A percentile compares a stretch with the other conserved stretches of the same genome.
Evolutionary conservation across 805 yeast genomes (phyloP).

Genomic region (Zygoascus ofunaensis): DNA sequence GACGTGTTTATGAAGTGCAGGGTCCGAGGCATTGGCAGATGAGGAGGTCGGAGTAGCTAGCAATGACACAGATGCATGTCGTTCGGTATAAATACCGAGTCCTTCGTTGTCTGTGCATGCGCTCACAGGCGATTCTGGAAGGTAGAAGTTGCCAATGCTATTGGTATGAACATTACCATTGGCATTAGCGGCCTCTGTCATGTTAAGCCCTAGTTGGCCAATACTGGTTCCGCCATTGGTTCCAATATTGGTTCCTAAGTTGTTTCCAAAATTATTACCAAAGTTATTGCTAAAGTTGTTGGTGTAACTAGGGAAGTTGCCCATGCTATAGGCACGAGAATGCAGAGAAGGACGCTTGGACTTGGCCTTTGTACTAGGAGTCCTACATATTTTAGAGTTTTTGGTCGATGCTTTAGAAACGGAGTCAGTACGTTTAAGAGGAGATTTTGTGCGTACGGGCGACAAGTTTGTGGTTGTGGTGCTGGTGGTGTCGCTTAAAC

Average conservation of each 20-base stretch:
- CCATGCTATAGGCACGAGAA: neutral
- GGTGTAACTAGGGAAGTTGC: too few relatives aligned
- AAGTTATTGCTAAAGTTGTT: too few relatives aligned
- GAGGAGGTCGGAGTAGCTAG: too few relatives aligned
- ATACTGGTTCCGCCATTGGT: too few relatives aligned
- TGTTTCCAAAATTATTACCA: too few relatives aligned
- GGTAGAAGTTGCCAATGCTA: slow-evolving; percentile 1
- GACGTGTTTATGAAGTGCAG: slow-evolving; percentile 10
- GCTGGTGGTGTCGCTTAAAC: neutral
- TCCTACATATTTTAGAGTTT: too few relatives aligned
- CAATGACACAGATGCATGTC: neutral
- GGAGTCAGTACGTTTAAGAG: neutral
- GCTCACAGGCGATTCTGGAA: neutral
- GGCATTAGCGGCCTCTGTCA: too few relatives aligned
- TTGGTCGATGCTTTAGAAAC: neutral
- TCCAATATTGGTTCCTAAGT: too few relatives aligned
- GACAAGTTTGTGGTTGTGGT: neutral
- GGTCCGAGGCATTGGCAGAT: slow-evolving; percentile 3
- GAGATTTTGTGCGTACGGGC: neutral
- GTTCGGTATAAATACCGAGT: slow-evolving; percentile 5
- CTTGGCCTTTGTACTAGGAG: neutral
- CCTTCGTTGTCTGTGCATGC: slow-evolving; percentile 2
- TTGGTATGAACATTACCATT: neutral
- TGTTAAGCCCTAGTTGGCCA: too few relatives aligned
- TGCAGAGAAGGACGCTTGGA: neutral